Percentiles rank a stretch among this genome's conserved stretches.
These are phyloP conservation scores for Tricholoma hemisulphureum DNA, from an alignment of 768 basidiomycete species.

Conservation along the genomic window DNA sequence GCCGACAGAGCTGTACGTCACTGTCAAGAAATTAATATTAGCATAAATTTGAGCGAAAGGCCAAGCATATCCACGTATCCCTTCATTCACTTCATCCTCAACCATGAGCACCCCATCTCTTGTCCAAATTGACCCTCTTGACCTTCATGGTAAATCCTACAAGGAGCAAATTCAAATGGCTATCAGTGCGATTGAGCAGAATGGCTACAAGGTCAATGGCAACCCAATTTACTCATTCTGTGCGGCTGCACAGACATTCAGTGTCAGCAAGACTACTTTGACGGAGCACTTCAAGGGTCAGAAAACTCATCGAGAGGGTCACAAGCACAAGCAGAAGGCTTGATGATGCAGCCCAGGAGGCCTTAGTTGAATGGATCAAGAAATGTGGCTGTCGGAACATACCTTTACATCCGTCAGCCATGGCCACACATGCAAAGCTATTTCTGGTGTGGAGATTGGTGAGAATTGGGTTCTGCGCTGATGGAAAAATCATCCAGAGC, in stretches of 20 bases:
- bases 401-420: not conserved
- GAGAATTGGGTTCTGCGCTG: not conserved
- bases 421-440: not conserved
- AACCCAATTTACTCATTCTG: conserved; percentile 3
- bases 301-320: not conserved
- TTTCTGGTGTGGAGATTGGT: not conserved
- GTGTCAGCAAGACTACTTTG: conserved; percentile 4
- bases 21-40: not conserved
- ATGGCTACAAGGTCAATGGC: not conserved
- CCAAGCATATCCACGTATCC: too few species aligned
- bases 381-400: not conserved
- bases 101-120: not conserved
- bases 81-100: not conserved
- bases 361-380: not conserved
- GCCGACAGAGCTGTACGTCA: not conserved
- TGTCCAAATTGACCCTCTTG: not conserved
- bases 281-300: not conserved
- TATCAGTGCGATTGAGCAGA: not conserved
- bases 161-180: conserved; percentile 5
- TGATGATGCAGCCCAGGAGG: not conserved
- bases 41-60: not conserved
- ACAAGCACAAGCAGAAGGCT: not conserved
- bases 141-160: not conserved
- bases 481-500: too few species aligned
- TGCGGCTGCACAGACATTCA: conserved; percentile 1